Conservation (phyloP, 1,284 basidiomycete species). For the Rhodotorula sp. region DNA sequence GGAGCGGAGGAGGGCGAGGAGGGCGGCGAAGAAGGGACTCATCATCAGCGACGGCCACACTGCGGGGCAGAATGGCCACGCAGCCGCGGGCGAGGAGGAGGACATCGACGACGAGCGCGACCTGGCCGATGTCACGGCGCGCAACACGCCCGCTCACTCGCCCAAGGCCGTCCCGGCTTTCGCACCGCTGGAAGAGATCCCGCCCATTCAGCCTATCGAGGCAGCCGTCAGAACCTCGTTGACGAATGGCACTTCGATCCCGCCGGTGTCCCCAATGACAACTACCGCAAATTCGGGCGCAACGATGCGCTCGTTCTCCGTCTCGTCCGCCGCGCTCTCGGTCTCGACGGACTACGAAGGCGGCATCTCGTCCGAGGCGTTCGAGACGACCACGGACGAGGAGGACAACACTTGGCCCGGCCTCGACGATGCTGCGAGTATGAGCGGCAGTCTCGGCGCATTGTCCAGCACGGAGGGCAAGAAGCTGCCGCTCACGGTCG, state of each 20-base stretch:
- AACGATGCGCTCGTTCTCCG: slow-evolving; percentile 2
- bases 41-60: no score
- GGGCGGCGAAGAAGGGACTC: not conserved
- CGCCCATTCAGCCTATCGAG: slow-evolving; percentile 9
- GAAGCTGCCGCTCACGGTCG: slow-evolving; percentile 22
- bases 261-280: not conserved
- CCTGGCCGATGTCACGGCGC: slow-evolving; percentile 21
- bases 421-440: slow-evolving; percentile 14
- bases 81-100: not conserved
- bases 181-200: not conserved
- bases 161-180: not conserved
- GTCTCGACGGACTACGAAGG: slow-evolving; percentile 22
- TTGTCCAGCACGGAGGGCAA: not conserved
- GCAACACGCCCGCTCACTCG: slow-evolving; percentile 23
- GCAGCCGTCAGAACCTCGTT: not conserved
- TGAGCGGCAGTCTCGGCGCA: slow-evolving; percentile 14
- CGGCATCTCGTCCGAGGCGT: slow-evolving; percentile 16
- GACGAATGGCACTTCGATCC: not conserved
- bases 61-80: not conserved
- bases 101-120: not conserved
- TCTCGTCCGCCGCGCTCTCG: slow-evolving; percentile 18
- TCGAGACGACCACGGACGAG: slow-evolving; percentile 32
- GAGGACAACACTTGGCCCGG: slow-evolving; percentile 1
- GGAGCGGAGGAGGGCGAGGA: slow-evolving; percentile 7
- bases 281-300: not conserved